These are phyloP conservation scores for Phytophthora tubulina DNA, from an alignment of 352 stramenopile genomes.

Conservation along the genomic window DNA sequence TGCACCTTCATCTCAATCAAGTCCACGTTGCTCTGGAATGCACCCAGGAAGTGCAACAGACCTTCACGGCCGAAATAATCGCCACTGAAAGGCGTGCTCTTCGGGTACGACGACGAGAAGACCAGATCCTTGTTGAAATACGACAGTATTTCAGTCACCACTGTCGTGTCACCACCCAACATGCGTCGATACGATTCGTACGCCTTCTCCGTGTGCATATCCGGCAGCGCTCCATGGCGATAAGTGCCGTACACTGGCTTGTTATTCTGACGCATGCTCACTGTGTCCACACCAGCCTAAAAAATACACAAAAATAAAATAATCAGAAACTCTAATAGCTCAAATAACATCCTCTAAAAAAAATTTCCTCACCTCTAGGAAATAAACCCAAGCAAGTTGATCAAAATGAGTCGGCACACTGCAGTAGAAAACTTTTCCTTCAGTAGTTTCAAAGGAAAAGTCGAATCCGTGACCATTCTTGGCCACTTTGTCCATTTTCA, in stretches of 20 bases:
- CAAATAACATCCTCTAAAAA: neutral
- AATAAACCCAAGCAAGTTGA: constrained; percentile 88
- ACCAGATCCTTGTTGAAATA: constrained; percentile 93
- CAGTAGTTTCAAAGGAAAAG: constrained; percentile 86
- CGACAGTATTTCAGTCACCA: constrained; percentile 74
- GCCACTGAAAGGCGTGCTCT: constrained; percentile 77
- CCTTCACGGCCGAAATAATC: constrained; percentile 91
- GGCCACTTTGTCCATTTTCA: constrained; percentile 81
- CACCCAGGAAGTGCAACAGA: constrained; percentile 77
- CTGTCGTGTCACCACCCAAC: constrained; percentile 58
- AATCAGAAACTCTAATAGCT: neutral
- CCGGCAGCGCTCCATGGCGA: constrained; percentile 68
- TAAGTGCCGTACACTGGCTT: constrained; percentile 86
- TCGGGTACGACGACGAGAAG: constrained; percentile 86
- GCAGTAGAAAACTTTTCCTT: constrained; percentile 89
- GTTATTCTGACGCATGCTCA: constrained; percentile 87
- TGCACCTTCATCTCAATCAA: constrained; percentile 82
- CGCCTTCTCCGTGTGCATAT: constrained; percentile 81
- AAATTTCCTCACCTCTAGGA: constrained; percentile 63
- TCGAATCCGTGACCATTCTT: constrained; percentile 87
- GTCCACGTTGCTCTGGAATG: constrained; percentile 84
- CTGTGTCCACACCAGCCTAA: constrained; percentile 75
- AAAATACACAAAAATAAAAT: neutral
- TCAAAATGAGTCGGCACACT: constrained; percentile 83
- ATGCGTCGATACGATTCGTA: constrained; percentile 84